A percentile compares a stretch with the other conserved stretches of the same genome.
These are phyloP conservation scores for Apiospora saccharicola DNA, from an alignment of 2,329 filamentous ascomycete species.

Conservation along the genomic window DNA sequence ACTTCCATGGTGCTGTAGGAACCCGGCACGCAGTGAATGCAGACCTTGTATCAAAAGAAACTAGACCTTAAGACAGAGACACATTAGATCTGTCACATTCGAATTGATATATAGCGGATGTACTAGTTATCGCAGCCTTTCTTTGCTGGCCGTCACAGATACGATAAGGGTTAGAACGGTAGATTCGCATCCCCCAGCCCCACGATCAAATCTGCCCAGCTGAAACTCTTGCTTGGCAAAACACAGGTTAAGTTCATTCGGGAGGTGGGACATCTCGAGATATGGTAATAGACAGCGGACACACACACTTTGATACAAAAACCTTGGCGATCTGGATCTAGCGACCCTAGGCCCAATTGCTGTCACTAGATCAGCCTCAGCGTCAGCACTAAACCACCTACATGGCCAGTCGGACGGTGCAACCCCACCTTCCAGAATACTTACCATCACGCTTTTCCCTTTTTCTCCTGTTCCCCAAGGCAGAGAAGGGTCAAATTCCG, in stretches of 20 bases:
- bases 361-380: conserved; percentile 10
- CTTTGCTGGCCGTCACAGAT: neutral
- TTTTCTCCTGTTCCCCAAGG: neutral
- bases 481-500: neutral
- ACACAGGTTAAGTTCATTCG: too few species aligned
- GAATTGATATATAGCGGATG: too few species aligned
- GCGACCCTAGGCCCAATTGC: neutral
- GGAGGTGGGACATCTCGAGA: neutral
- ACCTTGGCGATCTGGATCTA: neutral
- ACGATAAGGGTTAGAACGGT: neutral
- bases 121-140: neutral
- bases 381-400: neutral
- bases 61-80: too few species aligned
- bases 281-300: neutral
- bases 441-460: neutral
- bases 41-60: too few species aligned
- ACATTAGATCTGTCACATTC: too few species aligned
- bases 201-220: too few species aligned
- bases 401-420: neutral
- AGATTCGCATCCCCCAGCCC: neutral
- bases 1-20: neutral
- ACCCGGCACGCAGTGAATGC: neutral
- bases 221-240: too few species aligned
- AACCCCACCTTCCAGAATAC: neutral
- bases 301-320: neutral